Base-by-base conservation (phyloP, 2,329 filamentous ascomycete species). In the Diaporthe eres region DNA sequence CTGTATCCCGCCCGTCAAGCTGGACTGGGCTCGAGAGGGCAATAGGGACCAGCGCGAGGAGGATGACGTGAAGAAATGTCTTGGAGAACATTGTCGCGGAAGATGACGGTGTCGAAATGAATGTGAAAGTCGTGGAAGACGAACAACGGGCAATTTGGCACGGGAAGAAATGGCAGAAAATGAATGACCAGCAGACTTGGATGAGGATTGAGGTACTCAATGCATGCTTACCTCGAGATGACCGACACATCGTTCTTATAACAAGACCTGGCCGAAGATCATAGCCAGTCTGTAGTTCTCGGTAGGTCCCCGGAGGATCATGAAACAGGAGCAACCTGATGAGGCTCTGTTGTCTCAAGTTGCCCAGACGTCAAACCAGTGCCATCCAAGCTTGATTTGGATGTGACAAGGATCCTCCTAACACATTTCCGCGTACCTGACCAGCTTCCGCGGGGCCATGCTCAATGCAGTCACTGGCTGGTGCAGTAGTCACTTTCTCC, bases 281-380 rank as follows among this genome's bases (percentile, higher is more conserved):
- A 4, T 51, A 8, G 13, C 47, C 12, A 67, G 15, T 53, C 31
- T 19, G 15, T 10, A 25, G n/a, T 55, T 39, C 19, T 39, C 47
- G 47, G 47, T 34, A 42, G 39, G 15, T 31, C 22, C 39, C 42
- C 42, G 58, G 28, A 22, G 58, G 37, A 75, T 72, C 58, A 39
- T 47, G 34, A 31, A 39, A 53, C 67, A 75, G 53, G 57, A 75
- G 58, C 51, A 57, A 49, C 25, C 39, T 12, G 47, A 53, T 75
- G 67, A 72, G 74, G 67, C 74, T 67, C 68, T 72, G 68, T 31
- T 72, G 74, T 75, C 67, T 75, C 74, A 72, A 44, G 68, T 72
- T 55, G 67, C 39, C 55, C 53, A 72, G 53, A 61, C 28, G 73
- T 71, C 67, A 75, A 28, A 67, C 57, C 28, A 47, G 25, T 55